Base-by-base conservation (phyloP, 176 grass and related monocot genomes). In the Zea luxurians region DNA sequence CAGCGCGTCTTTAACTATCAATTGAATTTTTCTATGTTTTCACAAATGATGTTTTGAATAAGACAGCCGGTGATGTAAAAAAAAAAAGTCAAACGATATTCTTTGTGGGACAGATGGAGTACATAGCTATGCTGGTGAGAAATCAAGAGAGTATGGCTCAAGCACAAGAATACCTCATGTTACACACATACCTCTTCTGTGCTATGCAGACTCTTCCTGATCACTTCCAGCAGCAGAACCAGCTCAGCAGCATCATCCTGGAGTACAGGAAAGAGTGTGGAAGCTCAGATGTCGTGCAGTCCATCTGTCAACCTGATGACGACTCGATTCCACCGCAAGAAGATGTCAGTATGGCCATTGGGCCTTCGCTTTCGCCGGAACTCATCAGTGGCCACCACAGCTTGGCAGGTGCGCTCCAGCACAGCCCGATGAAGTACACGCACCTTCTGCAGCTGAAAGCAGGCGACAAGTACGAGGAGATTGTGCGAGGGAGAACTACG, bases 191-290 rank as follows among this genome's bases (percentile, higher is more conserved):
- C 11, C 11, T 7, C 59, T 41, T 17, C 48, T 35, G 21, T 75
- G 16, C 3, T 67, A 16, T 48, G 35, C 83, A 90, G 83, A 83
- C 83, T 37, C 76, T 90, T 11, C 88, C 88, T 58, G 88, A 83
- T n/a, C 38, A 62, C n/a, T 83, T 90, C 80, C 11, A 83, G 68
- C 79, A 86, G 48, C 70, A 86, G 11, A 35, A 90, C 6, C 62
- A 86, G 42, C 80, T 88, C 10, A 55, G 75, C 5, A 89, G 80
- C 54, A 89, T 92, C 50, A 83, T 74, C 8, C 45, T 89, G 36
- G 90, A 92, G 53, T 89, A 92, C 37, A 77, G 83, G 64, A 86
- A 85, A 66, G 86, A 89, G 75, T 92, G 90, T 68, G 86, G 80
- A 10, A 89, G 76, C 44, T 89, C 80, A 1, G 90, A 92, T 71